Percentiles rank a stretch among this genome's conserved stretches.
phyloP scores from a whole-genome alignment of 2,329 filamentous ascomycete species.

The Penicillium sp. region DNA sequence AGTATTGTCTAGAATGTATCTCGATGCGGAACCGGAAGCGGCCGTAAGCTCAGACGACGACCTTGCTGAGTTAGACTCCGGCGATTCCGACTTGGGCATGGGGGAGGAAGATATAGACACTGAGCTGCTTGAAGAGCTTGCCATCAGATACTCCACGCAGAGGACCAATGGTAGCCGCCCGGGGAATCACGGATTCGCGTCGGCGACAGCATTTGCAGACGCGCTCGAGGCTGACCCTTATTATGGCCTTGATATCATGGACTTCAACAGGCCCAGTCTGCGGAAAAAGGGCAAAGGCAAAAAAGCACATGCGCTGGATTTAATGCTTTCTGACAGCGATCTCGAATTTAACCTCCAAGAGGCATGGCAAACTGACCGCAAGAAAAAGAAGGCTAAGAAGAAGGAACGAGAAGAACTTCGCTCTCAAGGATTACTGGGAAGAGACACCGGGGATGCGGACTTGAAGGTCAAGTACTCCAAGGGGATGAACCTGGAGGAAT shows the following conservation, averaged over 20 bases:
- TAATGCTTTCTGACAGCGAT: slow-evolving; percentile 65
- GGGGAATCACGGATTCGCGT: slow-evolving; percentile 45
- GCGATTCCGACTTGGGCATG: slow-evolving; percentile 7
- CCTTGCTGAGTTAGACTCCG: slow-evolving; percentile 4
- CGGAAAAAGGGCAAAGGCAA: slow-evolving; percentile 64
- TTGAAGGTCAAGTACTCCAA: slow-evolving; percentile 68
- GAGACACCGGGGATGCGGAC: slow-evolving; percentile 55
- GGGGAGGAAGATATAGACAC: slow-evolving; percentile 10
- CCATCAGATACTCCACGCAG: slow-evolving; percentile 44
- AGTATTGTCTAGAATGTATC: slow-evolving; percentile 20
- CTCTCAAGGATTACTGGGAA: slow-evolving; percentile 62
- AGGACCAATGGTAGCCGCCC: slow-evolving; percentile 44
- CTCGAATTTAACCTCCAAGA: slow-evolving; percentile 59
- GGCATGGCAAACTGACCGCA: slow-evolving; percentile 65
- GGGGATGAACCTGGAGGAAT: slow-evolving; percentile 68
- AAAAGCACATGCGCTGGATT: slow-evolving; percentile 48
- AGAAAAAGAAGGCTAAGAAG: slow-evolving; percentile 70
- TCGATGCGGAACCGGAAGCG: slow-evolving; percentile 12
- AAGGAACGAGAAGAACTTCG: slow-evolving; percentile 68
- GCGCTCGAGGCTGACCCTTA: slow-evolving; percentile 59
- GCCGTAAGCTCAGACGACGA: slow-evolving; percentile 12
- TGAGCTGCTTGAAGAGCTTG: slow-evolving; percentile 52
- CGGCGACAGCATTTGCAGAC: slow-evolving; percentile 57
- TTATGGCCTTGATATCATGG: slow-evolving; percentile 80
- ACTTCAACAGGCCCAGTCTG: slow-evolving; percentile 70